These are phyloP conservation scores for Moniliella sp. DNA, from an alignment of 1,284 basidiomycete species.

Conservation along the genomic window DNA sequence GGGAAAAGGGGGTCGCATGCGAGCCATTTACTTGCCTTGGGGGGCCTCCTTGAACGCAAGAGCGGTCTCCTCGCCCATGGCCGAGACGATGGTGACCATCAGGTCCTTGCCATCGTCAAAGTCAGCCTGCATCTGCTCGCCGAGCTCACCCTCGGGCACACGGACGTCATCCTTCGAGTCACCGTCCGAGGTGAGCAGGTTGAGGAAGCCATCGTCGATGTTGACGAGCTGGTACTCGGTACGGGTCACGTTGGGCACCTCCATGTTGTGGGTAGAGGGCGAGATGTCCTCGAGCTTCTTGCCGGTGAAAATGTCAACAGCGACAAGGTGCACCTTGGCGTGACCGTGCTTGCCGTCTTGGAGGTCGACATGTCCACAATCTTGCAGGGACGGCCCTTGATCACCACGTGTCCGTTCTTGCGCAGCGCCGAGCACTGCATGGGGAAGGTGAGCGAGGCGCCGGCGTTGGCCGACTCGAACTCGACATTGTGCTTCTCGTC, in stretches of 20 bases:
- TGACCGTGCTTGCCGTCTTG: conserved; percentile 91
- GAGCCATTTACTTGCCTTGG: conserved; percentile 28
- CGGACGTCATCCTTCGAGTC: conserved; percentile 79
- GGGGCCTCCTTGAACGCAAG: conserved; percentile 42
- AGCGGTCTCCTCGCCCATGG: conserved; percentile 80
- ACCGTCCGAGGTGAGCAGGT: conserved; percentile 73
- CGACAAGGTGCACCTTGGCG: conserved; percentile 95
- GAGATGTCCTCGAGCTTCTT: conserved; percentile 61
- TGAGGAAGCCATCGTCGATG: conserved; percentile 52
- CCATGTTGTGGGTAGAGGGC: conserved; percentile 97
- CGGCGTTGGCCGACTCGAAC: conserved; percentile 49
- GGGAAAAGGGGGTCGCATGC: too few relatives aligned
- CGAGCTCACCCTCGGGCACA: conserved; percentile 66
- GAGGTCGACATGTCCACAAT: conserved; percentile 73
- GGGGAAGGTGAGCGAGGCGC: conserved; percentile 36
- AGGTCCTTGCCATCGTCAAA: conserved; percentile 69
- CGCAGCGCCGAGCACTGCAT: conserved; percentile 95
- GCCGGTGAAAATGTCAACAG: conserved; percentile 49
- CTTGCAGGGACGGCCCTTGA: conserved; percentile 89
- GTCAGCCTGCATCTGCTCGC: conserved; percentile 48
- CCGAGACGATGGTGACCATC: conserved; percentile 63
- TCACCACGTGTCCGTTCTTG: conserved; percentile 78
- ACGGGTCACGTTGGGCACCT: conserved; percentile 80
- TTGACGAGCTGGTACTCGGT: conserved; percentile 72
- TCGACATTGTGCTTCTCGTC: conserved; percentile 70